Evolutionary conservation across 805 yeast genomes (phyloP), one percentile per base, ranked within the genome.

Genomic region (Ogataea neopini): DNA sequence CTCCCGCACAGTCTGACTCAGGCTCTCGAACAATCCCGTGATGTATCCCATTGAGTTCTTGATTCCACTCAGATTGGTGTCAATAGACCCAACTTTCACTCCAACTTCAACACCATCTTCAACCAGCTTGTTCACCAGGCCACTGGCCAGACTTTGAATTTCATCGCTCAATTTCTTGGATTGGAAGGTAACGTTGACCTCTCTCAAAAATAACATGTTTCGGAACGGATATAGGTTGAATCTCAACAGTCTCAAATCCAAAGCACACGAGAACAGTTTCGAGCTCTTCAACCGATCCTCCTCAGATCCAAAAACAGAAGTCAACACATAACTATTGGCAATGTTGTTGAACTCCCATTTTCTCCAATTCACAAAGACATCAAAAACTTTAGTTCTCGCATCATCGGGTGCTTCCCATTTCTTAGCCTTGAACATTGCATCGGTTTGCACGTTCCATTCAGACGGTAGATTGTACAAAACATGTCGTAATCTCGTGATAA

Each of bases 341-440:
- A 82, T 76, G 56, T 80, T 79, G 26, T 81, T 73, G 37, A 86
- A 84, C 57, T 92, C 99, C 97, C 98, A 91, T 49, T 82, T 81
- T 71, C 97, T 79, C 97, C 98, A 94, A 11, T 75, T 71, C 0
- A 83, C 72, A 57, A 90, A 89, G 1, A 82, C 73, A 3, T 73
- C 68, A 19, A 80, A 63, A 2, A 88, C 86, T 13, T 74, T 74
- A 7, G 71, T 68, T 49, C 73, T 71, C 0, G 90, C 90, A 50
- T 74, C 68, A 0, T 50, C 53, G 0, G 88, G 84, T 0, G 79
- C 72, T 14, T 63, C 62, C 71, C 80, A 75, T 0, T 65, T 50
- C 1, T 62, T 53, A 1, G 56, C 48, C 1, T 61, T 58, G 40
- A 78, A 62, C 18, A 55, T 45, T 1, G 57, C 40, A 33, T 73